Percentiles rank a stretch among this genome's conserved stretches.
Evolutionary conservation across 176 grass and related monocot species (phyloP).

Genomic region (Zoysia pacifica): DNA sequence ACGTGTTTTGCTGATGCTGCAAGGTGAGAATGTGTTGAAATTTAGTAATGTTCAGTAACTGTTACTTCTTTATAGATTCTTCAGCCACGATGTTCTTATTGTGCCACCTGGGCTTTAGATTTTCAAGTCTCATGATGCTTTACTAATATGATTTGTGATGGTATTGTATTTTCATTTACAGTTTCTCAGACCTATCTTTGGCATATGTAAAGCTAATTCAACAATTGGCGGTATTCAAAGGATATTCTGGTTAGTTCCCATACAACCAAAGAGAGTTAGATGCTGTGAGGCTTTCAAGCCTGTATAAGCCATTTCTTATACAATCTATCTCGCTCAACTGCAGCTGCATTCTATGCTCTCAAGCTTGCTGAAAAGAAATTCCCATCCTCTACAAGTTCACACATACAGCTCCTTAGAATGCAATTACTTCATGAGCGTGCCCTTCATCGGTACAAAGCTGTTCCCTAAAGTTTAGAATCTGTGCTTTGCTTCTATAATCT

Average conservation of each 20-base stretch:
- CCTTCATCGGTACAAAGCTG: conserved; percentile 72
- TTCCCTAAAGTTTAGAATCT: conserved; percentile 30
- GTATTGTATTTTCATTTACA: conserved; percentile 46
- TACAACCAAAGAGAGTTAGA: background rate
- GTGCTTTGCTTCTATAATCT: conserved; percentile 24
- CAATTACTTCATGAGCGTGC: conserved; percentile 87
- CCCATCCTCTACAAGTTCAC: conserved; percentile 58
- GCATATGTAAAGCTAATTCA: conserved; percentile 87
- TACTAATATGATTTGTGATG: conserved; percentile 22
- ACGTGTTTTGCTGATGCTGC: conserved; percentile 89
- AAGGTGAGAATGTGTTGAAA: conserved; percentile 57
- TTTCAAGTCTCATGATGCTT: conserved; percentile 30
- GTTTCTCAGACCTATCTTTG: conserved; percentile 77
- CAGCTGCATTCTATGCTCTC: conserved; percentile 81
- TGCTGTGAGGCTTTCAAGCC: conserved; percentile 1
- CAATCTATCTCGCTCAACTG: conserved; percentile 22
- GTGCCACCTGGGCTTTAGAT: background rate
- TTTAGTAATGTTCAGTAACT: conserved; percentile 4
- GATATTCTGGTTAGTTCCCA: conserved; percentile 70
- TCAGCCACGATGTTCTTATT: conserved; percentile 1
- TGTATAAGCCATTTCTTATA: conserved; percentile 20
- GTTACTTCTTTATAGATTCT: conserved; percentile 23
- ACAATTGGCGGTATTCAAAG: conserved; percentile 79
- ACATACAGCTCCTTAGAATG: conserved; percentile 83
- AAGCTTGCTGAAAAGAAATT: conserved; percentile 86